Evolutionary conservation across 2,329 filamentous ascomycete species (phyloP).

Genomic region (Calonectria honghensis): DNA sequence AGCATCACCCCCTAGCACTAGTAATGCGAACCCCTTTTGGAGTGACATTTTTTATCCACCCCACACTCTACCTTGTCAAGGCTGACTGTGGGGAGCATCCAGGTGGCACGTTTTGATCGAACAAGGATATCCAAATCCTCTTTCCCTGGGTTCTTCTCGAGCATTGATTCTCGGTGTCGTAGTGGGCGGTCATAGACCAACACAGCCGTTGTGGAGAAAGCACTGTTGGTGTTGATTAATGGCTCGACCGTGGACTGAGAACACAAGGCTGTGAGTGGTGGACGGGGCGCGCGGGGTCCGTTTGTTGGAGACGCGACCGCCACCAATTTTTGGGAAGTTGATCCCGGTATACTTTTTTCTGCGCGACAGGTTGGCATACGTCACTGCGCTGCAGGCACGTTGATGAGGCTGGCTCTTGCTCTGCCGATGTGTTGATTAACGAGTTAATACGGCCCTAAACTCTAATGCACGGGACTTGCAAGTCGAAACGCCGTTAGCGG

Average conservation of each 20-base stretch:
- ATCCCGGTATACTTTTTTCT: background rate
- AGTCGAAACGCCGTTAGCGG: background rate
- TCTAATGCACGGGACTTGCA: background rate
- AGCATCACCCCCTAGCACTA: background rate
- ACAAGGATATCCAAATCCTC: background rate
- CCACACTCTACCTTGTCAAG: background rate
- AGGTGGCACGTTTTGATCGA: background rate
- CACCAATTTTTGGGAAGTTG: background rate
- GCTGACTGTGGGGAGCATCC: background rate
- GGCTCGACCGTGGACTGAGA: background rate
- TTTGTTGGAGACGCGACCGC: background rate
- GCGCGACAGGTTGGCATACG: background rate
- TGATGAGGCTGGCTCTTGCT: background rate
- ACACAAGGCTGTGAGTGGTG: background rate
- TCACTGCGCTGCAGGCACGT: background rate
- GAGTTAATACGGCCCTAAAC: background rate
- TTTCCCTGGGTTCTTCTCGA: background rate
- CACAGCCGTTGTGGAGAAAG: constrained; percentile 6
- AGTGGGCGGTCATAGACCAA: background rate
- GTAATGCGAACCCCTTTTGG: background rate
- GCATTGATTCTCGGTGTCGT: background rate
- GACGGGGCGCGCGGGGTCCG: constrained; percentile 18
- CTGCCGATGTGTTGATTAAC: background rate
- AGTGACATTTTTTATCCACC: background rate
- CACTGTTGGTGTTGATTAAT: background rate